Percentiles rank a stretch among this genome's conserved stretches.
Conservation (phyloP, 169 alveolate species). For the Prorocentrum cordatum region DNA sequence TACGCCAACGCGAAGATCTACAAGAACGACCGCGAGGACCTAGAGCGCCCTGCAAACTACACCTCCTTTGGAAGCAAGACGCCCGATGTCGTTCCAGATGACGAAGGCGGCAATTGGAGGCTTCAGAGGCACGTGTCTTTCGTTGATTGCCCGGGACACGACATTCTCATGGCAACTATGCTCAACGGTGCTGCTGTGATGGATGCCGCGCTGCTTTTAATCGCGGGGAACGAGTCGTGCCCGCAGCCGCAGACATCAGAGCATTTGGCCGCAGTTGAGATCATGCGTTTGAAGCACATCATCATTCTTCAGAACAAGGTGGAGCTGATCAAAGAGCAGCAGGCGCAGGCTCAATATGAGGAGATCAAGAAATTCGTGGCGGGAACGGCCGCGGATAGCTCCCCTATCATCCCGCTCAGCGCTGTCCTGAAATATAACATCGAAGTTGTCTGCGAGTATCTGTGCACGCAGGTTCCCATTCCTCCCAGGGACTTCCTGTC, state of each 20-base stretch:
- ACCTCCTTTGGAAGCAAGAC: neutral
- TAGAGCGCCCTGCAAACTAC: neutral
- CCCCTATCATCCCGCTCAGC: slow-evolving; percentile 55
- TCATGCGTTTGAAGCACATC: slow-evolving; percentile 94
- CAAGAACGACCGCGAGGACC: slow-evolving; percentile 95
- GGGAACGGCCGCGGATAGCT: slow-evolving; percentile 90
- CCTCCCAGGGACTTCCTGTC: slow-evolving; percentile 95
- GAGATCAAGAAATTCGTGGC: slow-evolving; percentile 87
- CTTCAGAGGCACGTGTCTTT: slow-evolving; percentile 91
- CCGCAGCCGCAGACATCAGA: slow-evolving; percentile 80
- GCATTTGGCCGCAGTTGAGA: slow-evolving; percentile 99
- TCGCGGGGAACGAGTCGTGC: slow-evolving; percentile 72
- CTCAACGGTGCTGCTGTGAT: slow-evolving; percentile 99
- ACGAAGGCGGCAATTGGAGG: slow-evolving; percentile 1
- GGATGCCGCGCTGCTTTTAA: slow-evolving; percentile 97
- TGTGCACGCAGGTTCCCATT: slow-evolving; percentile 89
- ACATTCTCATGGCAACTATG: slow-evolving; percentile 99
- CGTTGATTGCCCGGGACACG: slow-evolving; percentile 99
- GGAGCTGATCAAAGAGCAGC: slow-evolving; percentile 93
- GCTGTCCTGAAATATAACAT: slow-evolving; percentile 91
- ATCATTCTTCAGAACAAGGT: slow-evolving; percentile 87
- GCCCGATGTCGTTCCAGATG: neutral
- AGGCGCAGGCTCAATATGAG: slow-evolving; percentile 90
- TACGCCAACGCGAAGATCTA: slow-evolving; percentile 99
- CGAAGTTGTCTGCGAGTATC: slow-evolving; percentile 90